A percentile compares a stretch with the other conserved stretches of the same genome.
Evolutionary conservation across 805 yeast species (phyloP).

Genomic region (Schwanniomyces polymorphus): DNA sequence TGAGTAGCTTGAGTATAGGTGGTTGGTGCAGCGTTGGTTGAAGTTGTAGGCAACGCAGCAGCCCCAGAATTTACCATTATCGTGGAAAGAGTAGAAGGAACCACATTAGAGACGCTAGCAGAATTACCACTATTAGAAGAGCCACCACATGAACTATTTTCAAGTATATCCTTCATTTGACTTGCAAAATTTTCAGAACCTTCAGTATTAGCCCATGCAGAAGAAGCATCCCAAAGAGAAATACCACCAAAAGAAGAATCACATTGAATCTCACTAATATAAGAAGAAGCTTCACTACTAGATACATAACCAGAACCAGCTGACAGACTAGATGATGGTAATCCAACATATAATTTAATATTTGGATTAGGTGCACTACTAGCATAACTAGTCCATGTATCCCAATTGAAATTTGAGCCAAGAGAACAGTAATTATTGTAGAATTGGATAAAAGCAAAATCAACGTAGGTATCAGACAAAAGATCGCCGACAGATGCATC

Average conservation of each 20-base stretch:
- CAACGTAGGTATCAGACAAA: slow-evolving; percentile 22
- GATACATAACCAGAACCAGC: slow-evolving; percentile 36
- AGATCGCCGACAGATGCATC: slow-evolving; percentile 37
- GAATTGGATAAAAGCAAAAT: slow-evolving; percentile 41
- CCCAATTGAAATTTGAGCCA: slow-evolving; percentile 31
- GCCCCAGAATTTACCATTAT: too few species aligned
- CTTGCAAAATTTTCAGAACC: slow-evolving; percentile 23
- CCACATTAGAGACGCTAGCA: background rate
- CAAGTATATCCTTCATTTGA: slow-evolving; percentile 10
- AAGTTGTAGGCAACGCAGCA: background rate
- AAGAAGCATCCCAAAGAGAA: slow-evolving; percentile 84
- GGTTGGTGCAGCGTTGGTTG: background rate
- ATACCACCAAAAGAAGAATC: slow-evolving; percentile 58
- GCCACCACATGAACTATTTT: background rate
- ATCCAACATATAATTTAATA: slow-evolving; percentile 32
- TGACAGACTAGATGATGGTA: slow-evolving; percentile 31
- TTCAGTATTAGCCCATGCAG: slow-evolving; percentile 34
- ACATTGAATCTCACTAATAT: slow-evolving; percentile 12
- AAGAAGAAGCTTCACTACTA: slow-evolving; percentile 16
- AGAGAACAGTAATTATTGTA: slow-evolving; percentile 35
- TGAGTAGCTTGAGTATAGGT: background rate
- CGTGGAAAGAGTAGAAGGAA: background rate
- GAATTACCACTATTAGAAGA: background rate
- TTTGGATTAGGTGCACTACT: slow-evolving; percentile 28
- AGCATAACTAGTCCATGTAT: slow-evolving; percentile 35